Evolutionary conservation across 2,329 filamentous ascomycete genomes (phyloP), one percentile per base, ranked within the genome.

Genomic region (Septoria petroselini): DNA sequence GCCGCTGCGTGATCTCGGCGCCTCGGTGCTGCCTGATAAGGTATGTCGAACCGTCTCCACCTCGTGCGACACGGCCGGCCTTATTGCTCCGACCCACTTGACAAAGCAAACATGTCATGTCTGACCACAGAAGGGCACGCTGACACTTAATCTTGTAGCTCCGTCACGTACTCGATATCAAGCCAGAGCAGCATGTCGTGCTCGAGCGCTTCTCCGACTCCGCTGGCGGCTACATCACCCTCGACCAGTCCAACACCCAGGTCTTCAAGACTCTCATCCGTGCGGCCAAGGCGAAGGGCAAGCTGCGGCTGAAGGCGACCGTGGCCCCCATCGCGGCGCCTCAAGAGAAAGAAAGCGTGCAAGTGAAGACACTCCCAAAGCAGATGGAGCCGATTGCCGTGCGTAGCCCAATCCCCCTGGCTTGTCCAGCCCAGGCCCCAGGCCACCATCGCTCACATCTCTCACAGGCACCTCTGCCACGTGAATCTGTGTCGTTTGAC

Each of bases 221-320:
- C 58, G 88, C 89, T 58, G 85, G 79, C 38, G 76, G 83, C 58
- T 97, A 86, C 71, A 81, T 97, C 58, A 77, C 80, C 37, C 84
- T 98, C 53, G 86, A 95, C 68, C 76, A 82, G 55, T 76, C 77
- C 67, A 94, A 95, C 65, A 73, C 80, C 7, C 78, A 87, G 38
- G 88, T 95, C 64, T 98, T 95, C 78, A 97, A 96, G 77, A 93
- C 96, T 68, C 84, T 98, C 34, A 91, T 93, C 69, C 86, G 93
- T 64, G 93, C 93, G 59, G 93, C 93, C 58, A 98, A 96, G 76
- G 93, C 93, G 30, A 98, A 98, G 79, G 83, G 91, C 59, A 98
- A 97, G 83, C 84, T 98, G 61, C 91, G 93, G 71, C 81, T 98
- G 52, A 88, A 65, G 58, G 66, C 65, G 3, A 66, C 66, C n/a